A percentile compares a stretch with the other conserved stretches of the same genome.
phyloP scores from a whole-genome alignment of 2,329 filamentous ascomycete species.

The Colletotrichum truncatum region DNA sequence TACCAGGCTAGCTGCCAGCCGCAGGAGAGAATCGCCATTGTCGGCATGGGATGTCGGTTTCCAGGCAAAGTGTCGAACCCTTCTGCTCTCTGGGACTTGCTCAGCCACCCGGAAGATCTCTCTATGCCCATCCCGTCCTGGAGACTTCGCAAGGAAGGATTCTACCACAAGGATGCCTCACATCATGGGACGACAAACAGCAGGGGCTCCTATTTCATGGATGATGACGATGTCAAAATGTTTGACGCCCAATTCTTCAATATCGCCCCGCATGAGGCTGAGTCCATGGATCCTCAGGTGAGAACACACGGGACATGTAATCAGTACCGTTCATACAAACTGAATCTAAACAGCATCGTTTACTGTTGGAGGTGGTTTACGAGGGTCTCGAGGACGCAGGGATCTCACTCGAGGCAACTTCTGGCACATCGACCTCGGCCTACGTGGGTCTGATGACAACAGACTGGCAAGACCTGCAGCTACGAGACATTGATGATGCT shows the following conservation, averaged over 20 bases:
- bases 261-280: constrained; percentile 37
- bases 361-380: constrained; percentile 44
- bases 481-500: constrained; percentile 35
- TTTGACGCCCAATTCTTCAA: constrained; percentile 42
- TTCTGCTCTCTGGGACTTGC: constrained; percentile 32
- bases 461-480: constrained; percentile 39
- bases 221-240: constrained; percentile 29
- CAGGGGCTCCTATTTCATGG: constrained; percentile 30
- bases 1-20: background rate
- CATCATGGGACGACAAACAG: constrained; percentile 31
- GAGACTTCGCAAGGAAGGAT: background rate
- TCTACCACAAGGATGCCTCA: background rate
- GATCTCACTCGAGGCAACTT: background rate
- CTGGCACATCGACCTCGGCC: background rate
- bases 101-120: constrained; percentile 21
- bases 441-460: constrained; percentile 35
- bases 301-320: constrained; percentile 34
- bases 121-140: background rate
- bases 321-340: constrained; percentile 35
- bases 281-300: constrained; percentile 42
- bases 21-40: constrained; percentile 35
- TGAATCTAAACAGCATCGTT: constrained; percentile 33
- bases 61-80: constrained; percentile 32
- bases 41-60: constrained; percentile 35
- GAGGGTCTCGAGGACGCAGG: constrained; percentile 40